A percentile compares a stretch with the other conserved stretches of the same genome.
phyloP scores from a whole-genome alignment of 2,329 filamentous ascomycete species.

The Verticillium klebahnii region DNA sequence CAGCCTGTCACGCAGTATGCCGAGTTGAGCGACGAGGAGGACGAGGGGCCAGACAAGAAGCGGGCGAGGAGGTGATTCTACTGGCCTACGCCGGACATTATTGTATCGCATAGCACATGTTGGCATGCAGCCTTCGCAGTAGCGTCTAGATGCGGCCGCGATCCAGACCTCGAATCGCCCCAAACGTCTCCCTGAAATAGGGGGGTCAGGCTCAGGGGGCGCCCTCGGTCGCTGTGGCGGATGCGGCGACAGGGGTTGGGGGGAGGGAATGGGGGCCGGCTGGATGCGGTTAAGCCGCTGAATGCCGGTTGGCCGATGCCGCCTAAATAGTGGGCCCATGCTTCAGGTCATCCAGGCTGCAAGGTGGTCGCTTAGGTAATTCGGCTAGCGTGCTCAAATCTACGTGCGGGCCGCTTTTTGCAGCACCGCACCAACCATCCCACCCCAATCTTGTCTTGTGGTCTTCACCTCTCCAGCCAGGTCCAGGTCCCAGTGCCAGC shows the following conservation, averaged over 20 bases:
- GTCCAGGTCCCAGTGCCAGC: not conserved
- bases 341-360: not conserved
- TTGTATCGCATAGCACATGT: not conserved
- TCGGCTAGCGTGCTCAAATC: constrained; percentile 33
- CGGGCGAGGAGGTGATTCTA: constrained; percentile 29
- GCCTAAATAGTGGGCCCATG: not conserved
- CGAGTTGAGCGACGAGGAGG: constrained; percentile 71
- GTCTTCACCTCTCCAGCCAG: constrained; percentile 36
- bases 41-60: constrained; percentile 26
- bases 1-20: constrained; percentile 91
- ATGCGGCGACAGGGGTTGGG: not conserved
- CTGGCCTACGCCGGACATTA: not conserved
- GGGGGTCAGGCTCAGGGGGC: not conserved
- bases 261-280: not conserved
- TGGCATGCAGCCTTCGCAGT: not conserved
- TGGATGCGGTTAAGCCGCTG: not conserved
- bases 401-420: constrained; percentile 31
- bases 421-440: constrained; percentile 40
- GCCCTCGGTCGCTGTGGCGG: not conserved
- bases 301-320: not conserved
- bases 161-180: not conserved
- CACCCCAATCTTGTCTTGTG: constrained; percentile 46
- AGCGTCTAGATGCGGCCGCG: not conserved
- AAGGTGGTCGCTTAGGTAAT: constrained; percentile 4
- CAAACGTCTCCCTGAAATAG: not conserved